A percentile compares a stretch with the other conserved stretches of the same genome.
These are phyloP conservation scores for Cutaneotrichosporon cavernicola DNA, from an alignment of 1,284 basidiomycete genomes.

Conservation along the genomic window DNA sequence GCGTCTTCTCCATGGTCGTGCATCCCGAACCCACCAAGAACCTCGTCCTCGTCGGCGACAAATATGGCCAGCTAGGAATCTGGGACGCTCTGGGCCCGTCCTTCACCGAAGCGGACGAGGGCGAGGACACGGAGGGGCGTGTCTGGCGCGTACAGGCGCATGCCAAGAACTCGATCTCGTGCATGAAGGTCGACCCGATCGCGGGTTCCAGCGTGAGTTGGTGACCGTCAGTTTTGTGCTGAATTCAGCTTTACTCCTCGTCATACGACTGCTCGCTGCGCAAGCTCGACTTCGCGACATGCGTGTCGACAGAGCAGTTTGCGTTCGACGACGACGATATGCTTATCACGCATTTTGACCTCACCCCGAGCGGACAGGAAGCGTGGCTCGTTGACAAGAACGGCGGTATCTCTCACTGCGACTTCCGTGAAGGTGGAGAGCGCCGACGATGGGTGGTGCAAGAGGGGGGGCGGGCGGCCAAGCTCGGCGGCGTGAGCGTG, in stretches of 20 bases:
- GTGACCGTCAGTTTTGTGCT: neutral
- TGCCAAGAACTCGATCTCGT: constrained; percentile 47
- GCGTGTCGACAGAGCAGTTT: constrained; percentile 52
- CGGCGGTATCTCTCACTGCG: constrained; percentile 54
- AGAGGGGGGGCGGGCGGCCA: constrained; percentile 45
- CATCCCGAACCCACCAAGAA: constrained; percentile 53
- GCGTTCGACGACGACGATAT: constrained; percentile 52
- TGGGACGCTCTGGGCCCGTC: constrained; percentile 46
- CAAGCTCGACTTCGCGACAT: constrained; percentile 50
- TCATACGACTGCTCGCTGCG: constrained; percentile 57
- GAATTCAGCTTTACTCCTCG: constrained; percentile 51
- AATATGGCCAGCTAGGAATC: constrained; percentile 53
- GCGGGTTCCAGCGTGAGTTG: constrained; percentile 46
- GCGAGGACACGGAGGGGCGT: constrained; percentile 34
- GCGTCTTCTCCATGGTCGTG: constrained; percentile 54
- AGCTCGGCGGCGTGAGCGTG: constrained; percentile 52
- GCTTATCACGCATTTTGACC: constrained; percentile 55
- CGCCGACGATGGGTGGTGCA: constrained; percentile 46
- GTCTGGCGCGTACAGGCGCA: constrained; percentile 54
- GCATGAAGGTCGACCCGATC: constrained; percentile 52
- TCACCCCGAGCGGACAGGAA: constrained; percentile 51
- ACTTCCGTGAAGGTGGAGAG: constrained; percentile 47
- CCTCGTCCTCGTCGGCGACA: constrained; percentile 56
- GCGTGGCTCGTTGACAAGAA: constrained; percentile 54
- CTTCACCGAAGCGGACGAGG: constrained; percentile 31